Base-by-base conservation (phyloP, 2,329 filamentous ascomycete genomes). In the Fusarium sublunatum region DNA sequence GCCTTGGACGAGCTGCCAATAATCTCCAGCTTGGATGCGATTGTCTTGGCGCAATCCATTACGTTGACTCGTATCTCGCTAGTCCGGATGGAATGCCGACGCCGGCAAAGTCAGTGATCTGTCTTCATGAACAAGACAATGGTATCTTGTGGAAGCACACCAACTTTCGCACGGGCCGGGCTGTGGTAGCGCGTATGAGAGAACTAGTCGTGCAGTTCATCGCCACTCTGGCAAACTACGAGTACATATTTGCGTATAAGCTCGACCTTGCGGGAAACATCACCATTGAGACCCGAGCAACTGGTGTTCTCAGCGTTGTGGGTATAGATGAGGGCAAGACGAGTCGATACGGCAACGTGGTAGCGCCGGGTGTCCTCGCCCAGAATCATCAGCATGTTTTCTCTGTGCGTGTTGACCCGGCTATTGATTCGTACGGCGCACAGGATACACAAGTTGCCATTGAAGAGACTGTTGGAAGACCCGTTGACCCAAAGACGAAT, bases 351-450 rank as follows among this genome's bases (percentile, higher is more conserved):
- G 87, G 87, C 22, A 90, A 85, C 55, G 78, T 89, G 2, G 88
- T 91, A 6, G 79, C 81, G 0, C 83, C 85, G 0, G 88, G 88
- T 0, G 84, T 88, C 1, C 76, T 91, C 5, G 88, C 88, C 0
- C 86, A 87, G 62, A 87, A 89, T 73, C 88, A 91, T 67, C 88
- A 91, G 72, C 88, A 91, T 75, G 80, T 91, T 46, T 91, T 91
- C 72, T 82, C 79, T 32, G 74, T 87, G 41, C 82, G 88, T 2
- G 83, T 91, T 50, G 88, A 91, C 65, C 87, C 88, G 0, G 85
- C 84, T 15, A 80, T 90, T 32, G 86, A 89, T 61, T 72, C 73
- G 2, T 77, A 75, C 46, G 44, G 67, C 77, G 81, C 22, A 65
- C 82, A 68, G 68, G 71, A 78, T 15, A 88, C 86, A 61, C 82